These are phyloP conservation scores for Ziziphus jujuba DNA, from an alignment of 306 rosid genomes.

Conservation along the genomic window DNA sequence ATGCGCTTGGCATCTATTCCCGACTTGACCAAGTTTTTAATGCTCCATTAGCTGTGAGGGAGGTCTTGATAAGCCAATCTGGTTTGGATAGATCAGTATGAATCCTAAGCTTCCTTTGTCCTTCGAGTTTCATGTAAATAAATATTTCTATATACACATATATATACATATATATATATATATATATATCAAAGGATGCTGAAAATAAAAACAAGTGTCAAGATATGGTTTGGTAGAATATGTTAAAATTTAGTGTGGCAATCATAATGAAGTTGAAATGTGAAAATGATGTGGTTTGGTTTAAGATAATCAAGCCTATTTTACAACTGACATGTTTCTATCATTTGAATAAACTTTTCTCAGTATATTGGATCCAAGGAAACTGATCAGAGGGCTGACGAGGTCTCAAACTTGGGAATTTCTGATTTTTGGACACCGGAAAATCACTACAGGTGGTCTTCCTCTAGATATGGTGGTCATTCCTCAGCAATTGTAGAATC, in stretches of 20 bases:
- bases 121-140: neutral
- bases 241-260: neutral
- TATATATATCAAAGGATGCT: neutral
- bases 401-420: conserved; percentile 63
- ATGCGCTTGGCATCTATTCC: conserved; percentile 66
- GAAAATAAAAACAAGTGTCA: neutral
- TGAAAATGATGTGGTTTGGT: conserved; percentile 5
- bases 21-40: conserved; percentile 91
- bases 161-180: neutral
- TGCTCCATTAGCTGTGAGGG: conserved; percentile 89
- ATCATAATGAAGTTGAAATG: conserved; percentile 14
- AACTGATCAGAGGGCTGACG: conserved; percentile 76
- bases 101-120: conserved; percentile 18
- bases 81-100: conserved; percentile 76
- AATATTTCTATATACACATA: too few relatives aligned
- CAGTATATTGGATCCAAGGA: conserved; percentile 83
- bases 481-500: conserved; percentile 66
- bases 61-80: conserved; percentile 65
- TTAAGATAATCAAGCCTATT: neutral
- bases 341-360: conserved; percentile 16
- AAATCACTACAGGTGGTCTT: conserved; percentile 77
- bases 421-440: conserved; percentile 87
- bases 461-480: conserved; percentile 86
- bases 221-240: neutral
- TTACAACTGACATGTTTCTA: conserved; percentile 1